Evolutionary conservation across 2,329 filamentous ascomycete species (phyloP), one percentile per base, ranked within the genome.

Genomic region (Pyrenophora tritici-repentis): DNA sequence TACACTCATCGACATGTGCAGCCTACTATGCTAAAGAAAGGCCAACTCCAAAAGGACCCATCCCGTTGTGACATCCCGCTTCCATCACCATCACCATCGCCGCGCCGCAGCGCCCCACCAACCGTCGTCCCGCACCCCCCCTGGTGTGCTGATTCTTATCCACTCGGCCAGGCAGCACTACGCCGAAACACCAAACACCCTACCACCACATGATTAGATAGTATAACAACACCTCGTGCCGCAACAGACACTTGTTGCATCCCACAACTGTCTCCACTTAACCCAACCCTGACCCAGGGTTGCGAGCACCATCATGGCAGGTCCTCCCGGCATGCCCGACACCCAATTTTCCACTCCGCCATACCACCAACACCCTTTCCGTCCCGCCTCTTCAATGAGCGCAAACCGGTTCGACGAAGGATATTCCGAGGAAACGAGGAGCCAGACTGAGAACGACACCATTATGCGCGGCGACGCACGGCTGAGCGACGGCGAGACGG

Each of bases 341-440:
- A 55, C 57, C 50, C 58, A 63, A 47, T 73, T 72, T 55, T 56
- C 61, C n/a, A 56, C 42, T 17, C 62, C 71, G 38, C 61, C 70
- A 10, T 29, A 29, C 18, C 73, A 72, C 57, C 61, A 72, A 51
- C 70, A 71, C 49, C 64, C 67, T 26, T 72, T 73, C 62, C 66
- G 70, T 32, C 65, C 71, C 39, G 60, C 65, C 7, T 68, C 70
- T 43, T 59, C 68, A n/a, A 73, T 73, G 67, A 71, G 65, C 50
- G 57, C 67, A 42, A 74, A 65, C 58, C 61, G 67, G 42, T 82
- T 91, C 51, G 90, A 95, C 76, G 91, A 95, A 76, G 91, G 91
- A 65, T 95, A 94, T 72, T 92, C 90, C 5, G 90, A 94, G 71
- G 89, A 92, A 41, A 83, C 81, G 2, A 74, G 78, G 54, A 84